Percentiles rank a stretch among this genome's conserved stretches.
Conservation (phyloP, 441 rosid species). For the Adansonia madagascariensis region DNA sequence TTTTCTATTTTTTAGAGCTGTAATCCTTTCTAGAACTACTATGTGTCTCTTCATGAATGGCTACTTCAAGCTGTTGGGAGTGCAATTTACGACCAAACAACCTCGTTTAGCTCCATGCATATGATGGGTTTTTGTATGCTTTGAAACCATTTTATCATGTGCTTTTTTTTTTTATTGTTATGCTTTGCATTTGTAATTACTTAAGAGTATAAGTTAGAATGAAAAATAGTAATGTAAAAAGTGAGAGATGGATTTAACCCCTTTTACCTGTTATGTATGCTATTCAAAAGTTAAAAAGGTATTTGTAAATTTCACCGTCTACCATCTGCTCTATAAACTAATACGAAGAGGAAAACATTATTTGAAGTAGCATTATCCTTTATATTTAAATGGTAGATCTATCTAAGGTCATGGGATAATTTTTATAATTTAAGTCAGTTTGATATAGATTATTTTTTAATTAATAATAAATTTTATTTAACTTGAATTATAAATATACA, state of each 20-base stretch:
- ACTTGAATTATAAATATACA: no score
- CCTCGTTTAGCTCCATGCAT: constrained; percentile 13
- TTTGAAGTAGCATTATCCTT: neutral
- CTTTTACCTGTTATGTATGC: neutral
- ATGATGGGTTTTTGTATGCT: constrained; percentile 10
- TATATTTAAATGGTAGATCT: no score
- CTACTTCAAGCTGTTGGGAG: neutral
- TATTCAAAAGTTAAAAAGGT: neutral
- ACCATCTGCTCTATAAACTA: neutral
- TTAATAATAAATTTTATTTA: no score
- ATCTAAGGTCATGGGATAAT: no score
- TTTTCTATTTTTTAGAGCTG: no score
- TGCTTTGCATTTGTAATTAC: no score
- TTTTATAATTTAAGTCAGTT: no score
- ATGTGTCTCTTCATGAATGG: neutral
- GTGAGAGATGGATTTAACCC: neutral
- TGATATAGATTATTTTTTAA: no score
- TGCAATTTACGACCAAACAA: constrained; percentile 13
- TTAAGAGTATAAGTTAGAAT: neutral
- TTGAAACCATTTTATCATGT: neutral
- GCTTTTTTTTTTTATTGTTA: neutral
- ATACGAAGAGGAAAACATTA: neutral
- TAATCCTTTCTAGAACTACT: no score
- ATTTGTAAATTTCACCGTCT: neutral
- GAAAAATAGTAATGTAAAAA: neutral